A percentile compares a stretch with the other conserved stretches of the same genome.
Evolutionary conservation across 169 alveolate genomes (phyloP).

Genomic region (Cryptosporidium tyzzeri): DNA sequence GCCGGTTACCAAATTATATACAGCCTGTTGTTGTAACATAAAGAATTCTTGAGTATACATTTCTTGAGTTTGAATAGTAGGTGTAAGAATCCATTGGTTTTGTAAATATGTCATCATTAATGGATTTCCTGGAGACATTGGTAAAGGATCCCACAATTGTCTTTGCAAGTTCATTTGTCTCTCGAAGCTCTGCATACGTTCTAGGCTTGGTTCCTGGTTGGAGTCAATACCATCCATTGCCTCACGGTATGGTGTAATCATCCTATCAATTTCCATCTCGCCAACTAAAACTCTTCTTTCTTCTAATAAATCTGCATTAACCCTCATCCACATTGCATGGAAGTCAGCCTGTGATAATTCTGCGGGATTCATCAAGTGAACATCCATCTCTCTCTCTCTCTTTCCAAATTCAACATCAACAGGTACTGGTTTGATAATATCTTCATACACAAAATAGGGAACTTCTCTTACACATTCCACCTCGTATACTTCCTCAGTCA

Average conservation of each 20-base stretch:
- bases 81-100: conserved; percentile 82
- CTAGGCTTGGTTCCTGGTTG: conserved; percentile 71
- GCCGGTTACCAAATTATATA: conserved; percentile 80
- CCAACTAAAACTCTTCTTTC: conserved; percentile 77
- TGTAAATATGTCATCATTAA: conserved; percentile 83
- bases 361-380: conserved; percentile 86
- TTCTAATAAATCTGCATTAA: conserved; percentile 85
- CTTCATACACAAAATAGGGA: conserved; percentile 86
- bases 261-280: conserved; percentile 71
- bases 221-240: conserved; percentile 76
- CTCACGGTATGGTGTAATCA: conserved; percentile 74
- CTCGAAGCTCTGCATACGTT: conserved; percentile 75
- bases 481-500: conserved; percentile 87
- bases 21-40: conserved; percentile 82
- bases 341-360: conserved; percentile 88
- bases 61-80: conserved; percentile 81
- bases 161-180: conserved; percentile 75
- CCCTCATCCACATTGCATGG: conserved; percentile 91
- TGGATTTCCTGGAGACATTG: conserved; percentile 84
- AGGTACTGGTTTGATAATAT: conserved; percentile 86
- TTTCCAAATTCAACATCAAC: conserved; percentile 86
- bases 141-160: conserved; percentile 80
- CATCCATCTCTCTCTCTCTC: conserved; percentile 84
- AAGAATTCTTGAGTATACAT: conserved; percentile 85
- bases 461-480: conserved; percentile 88